Evolutionary conservation across 345 rosid genomes (phyloP), one percentile per base, ranked within the genome.

Genomic region (Bruguiera sexangula): DNA sequence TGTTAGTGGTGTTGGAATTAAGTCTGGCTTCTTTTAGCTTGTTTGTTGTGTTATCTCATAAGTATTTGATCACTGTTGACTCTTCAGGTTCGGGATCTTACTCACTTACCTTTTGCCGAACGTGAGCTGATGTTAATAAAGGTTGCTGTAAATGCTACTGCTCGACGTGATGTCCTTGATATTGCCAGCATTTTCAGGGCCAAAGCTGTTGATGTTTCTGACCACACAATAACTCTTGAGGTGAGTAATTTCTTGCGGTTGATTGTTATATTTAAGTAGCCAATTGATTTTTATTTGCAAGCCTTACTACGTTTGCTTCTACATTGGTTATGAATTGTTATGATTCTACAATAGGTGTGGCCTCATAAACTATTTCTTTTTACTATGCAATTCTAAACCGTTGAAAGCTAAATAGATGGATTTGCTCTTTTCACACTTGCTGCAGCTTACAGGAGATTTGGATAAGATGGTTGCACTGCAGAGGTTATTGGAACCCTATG

Each of bases 391-490:
- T 68, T 52, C 26, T 20, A 46, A 43, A 56, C 56, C 0, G 21
- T 13, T 24, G n/a, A 52, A 55, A 10, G 24, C 16, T 21, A 24
- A 55, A 24, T 58, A 72, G 67, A 58, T 81, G 51, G 60, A 64
- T 75, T 51, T 65, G 32, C 60, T 27, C 66, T 70, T 62, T 72
- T 62, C 43, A 15, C 73, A 62, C 64, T 60, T 73, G 39, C 67
- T 74, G 57, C 82, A 94, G 97, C 92, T 94, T 39, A 87, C 96
- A 0, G 98, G 96, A 75, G 97, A 89, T 81, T 75, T 91, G 65
- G 84, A 91, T 84, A 94, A 91, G 86, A 91, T 94, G 97, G 96
- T 89, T 71, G 98, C 97, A 8, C 75, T 94, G 34, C 99, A 91
- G 76, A 89, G 96, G 77, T 68, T 93, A 78, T 78, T 93, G 81